Evolutionary conservation across 148 eudicot species (phyloP), one percentile per base, ranked within the genome.

Genomic region (Dysphania ambrosioides): DNA sequence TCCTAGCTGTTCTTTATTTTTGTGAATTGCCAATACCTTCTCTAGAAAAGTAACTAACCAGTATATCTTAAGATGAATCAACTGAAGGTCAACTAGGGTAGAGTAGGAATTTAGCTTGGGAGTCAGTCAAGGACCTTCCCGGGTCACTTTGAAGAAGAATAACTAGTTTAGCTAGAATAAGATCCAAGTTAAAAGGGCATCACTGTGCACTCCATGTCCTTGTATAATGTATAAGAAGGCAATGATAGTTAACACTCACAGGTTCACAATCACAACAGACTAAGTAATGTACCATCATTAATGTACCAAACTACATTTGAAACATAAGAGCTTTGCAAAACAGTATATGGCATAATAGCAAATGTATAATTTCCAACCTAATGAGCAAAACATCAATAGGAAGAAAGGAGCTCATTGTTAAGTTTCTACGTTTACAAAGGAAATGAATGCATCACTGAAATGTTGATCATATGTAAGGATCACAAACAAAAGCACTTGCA

Each of bases 121-220:
- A 47, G 16, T 70, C 55, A 12, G 4, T 32, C 47, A 70, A 70
- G 23, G 68, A 41, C 29, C 21, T 41, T 10, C 21, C 27, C 0
- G 68, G 15, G 51, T 77, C 53, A 1, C 26, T 77, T 23, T 77
- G 61, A 70, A 77, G 74, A 49, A 77, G 10, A 31, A 60, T 3
- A 32, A 70, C 42, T 58, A 70, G 49, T 30, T 70, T 70, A 5
- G 75, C 79, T 26, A 77, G 62, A 27, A 75, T 26, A 77, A 47
- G 35, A 62, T 70, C 79, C 79, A 77, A 12, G 60, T 70, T 42
- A 77, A 42, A 10, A 68, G 69, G 13, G 19, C 30, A 15, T 59
- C 38, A 35, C 63, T 77, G 6, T 26, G 2, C 27, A 70, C 26
- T 23, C 18, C 38, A 70, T 47, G 36, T 2, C 42, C 61, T 70